Percentiles rank a stretch among this genome's conserved stretches.
Evolutionary conservation across 2,329 filamentous ascomycete species (phyloP).

Genomic region (Xylaria sp.): DNA sequence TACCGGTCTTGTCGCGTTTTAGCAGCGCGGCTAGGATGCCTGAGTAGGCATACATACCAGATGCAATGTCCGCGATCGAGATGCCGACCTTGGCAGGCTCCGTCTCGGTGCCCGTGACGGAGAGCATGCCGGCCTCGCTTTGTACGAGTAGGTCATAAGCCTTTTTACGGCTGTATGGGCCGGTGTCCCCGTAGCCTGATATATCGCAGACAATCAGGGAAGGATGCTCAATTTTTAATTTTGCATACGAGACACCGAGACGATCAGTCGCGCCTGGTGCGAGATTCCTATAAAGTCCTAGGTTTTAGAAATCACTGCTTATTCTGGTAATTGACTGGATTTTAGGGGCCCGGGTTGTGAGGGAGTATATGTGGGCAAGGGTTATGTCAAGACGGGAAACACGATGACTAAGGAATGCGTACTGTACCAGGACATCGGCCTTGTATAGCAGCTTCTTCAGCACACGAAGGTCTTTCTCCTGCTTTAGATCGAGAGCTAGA

Average conservation of each 20-base stretch:
- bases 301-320: too few relatives aligned
- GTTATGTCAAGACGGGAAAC: too few relatives aligned
- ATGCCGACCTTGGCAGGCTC: conserved; percentile 58
- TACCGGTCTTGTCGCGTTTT: conserved; percentile 54
- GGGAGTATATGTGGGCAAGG: too few relatives aligned
- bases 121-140: conserved; percentile 58
- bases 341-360: too few relatives aligned
- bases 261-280: conserved; percentile 55
- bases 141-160: conserved; percentile 62
- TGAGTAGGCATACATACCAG: conserved; percentile 58
- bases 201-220: conserved; percentile 60
- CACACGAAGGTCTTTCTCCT: conserved; percentile 47
- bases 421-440: conserved; percentile 58
- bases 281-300: too few relatives aligned
- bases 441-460: conserved; percentile 50
- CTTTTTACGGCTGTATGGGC: conserved; percentile 59
- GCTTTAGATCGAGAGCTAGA: conserved; percentile 56
- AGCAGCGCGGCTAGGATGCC: conserved; percentile 57
- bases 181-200: conserved; percentile 57
- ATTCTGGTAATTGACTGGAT: too few relatives aligned
- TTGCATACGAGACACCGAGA: conserved; percentile 54
- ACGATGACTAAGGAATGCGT: too few relatives aligned
- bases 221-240: conserved; percentile 49
- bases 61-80: conserved; percentile 60
- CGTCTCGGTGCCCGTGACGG: conserved; percentile 52